phyloP scores from a whole-genome alignment of 371 early-diverging fungal genomes.

The Mortierella sp. region DNA sequence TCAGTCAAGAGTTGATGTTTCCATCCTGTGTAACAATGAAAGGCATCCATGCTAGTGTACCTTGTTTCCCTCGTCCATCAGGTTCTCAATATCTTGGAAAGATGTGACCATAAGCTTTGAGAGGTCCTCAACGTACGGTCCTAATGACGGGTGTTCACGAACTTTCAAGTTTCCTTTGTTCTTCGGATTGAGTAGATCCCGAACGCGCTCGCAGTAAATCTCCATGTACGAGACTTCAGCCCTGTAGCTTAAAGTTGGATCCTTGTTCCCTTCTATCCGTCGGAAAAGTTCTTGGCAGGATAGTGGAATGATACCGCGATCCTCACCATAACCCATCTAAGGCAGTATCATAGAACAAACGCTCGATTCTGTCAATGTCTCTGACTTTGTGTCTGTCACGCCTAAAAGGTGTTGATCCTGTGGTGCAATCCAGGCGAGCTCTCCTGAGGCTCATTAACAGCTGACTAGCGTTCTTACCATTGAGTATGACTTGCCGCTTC shows the following conservation, averaged over 20 bases:
- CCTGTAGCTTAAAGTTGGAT: conserved; percentile 64
- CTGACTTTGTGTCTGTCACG: no score
- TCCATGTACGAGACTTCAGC: conserved; percentile 91
- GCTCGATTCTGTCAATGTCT: no score
- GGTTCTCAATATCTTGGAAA: conserved; percentile 77
- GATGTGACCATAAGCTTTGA: conserved; percentile 84
- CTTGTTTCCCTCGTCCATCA: conserved; percentile 93
- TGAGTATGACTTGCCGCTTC: conserved; percentile 86
- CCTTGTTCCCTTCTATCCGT: conserved; percentile 60
- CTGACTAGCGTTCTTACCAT: conserved; percentile 80
- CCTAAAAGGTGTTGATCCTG: no score
- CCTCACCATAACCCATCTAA: conserved; percentile 77
- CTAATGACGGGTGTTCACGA: conserved; percentile 90
- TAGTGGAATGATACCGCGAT: conserved; percentile 87
- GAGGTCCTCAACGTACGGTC: conserved; percentile 93
- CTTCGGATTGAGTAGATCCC: conserved; percentile 88
- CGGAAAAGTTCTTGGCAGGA: conserved; percentile 84
- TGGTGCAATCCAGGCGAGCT: no score
- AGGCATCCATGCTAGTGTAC: conserved; percentile 28
- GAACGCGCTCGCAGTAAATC: conserved; percentile 89
- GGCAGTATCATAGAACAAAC: no score
- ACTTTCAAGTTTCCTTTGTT: conserved; percentile 84
- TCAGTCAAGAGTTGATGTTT: neutral
- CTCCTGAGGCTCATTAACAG: no score
- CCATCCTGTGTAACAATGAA: neutral